Evolutionary conservation across 148 eudicot genomes (phyloP), one percentile per base, ranked within the genome.

Genomic region (Camellia granthamiana): DNA sequence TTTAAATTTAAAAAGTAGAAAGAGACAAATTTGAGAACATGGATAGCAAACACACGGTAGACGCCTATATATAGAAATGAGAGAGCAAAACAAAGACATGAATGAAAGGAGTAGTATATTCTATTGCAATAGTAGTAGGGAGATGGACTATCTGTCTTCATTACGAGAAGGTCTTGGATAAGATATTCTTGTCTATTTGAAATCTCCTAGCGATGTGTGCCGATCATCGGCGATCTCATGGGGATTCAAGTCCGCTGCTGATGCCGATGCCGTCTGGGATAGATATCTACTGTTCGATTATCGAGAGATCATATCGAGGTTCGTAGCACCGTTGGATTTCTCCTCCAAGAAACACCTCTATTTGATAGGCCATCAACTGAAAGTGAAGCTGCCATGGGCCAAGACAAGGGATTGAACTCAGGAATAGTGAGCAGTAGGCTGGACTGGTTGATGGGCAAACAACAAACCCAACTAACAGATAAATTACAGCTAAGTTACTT

Each of bases 291-390:
- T 84, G 21, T n/a, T 43, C 0, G 87, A 87, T 87, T 82, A 80
- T 9, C 68, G 47, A 13, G 81, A 84, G 6, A 30, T 91, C 44
- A 0, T 91, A 7, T 2, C 55, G 78, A 21, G 81, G 91, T 23
- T 84, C 46, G 16, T 70, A 19, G 8, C 78, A 58, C 10, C n/a
- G 5, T 4, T 16, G 75, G 55, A 42, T 63, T 5, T 18, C 19
- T 42, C 73, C 23, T 72, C 87, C 4, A 88, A 83, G 73, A 91
- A 86, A 82, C 77, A 91, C 3, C 76, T 90, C 3, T 91, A 82
- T 46, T 75, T 30, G 38, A 30, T 30, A 30, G 38, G 38, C 38
- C 38, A 30, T 30, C 38, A 30, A 30, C 38, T 30, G 0, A 1
- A 30, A 30, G 38, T 30, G 38, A 0, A 30, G 38, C 38, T 30